Percentiles rank a stretch among this genome's conserved stretches.
These are phyloP conservation scores for Vinca major DNA, from an alignment of 305 asterid species.

Conservation along the genomic window DNA sequence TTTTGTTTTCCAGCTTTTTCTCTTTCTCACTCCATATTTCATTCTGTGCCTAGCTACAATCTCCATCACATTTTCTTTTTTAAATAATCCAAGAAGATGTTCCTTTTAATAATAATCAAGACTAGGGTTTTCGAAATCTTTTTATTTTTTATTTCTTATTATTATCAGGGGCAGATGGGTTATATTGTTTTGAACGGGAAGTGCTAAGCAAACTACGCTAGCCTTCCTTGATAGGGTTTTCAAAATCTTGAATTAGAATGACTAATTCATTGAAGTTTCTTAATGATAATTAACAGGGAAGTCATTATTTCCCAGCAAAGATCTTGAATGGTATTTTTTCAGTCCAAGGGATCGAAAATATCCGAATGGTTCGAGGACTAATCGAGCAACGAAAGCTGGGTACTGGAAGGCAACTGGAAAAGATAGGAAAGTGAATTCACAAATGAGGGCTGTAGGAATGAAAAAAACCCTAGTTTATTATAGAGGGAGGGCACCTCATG, in stretches of 20 bases:
- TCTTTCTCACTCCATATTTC: slow-evolving; percentile 20
- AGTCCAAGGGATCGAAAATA: slow-evolving; percentile 90
- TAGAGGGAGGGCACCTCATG: slow-evolving; percentile 94
- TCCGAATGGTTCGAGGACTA: slow-evolving; percentile 88
- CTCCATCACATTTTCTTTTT: slow-evolving; percentile 8
- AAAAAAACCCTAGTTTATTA: slow-evolving; percentile 97
- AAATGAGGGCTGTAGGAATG: slow-evolving; percentile 69
- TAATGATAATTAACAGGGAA: slow-evolving; percentile 43
- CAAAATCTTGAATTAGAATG: neutral
- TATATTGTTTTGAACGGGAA: too few relatives aligned
- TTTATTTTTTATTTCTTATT: too few relatives aligned
- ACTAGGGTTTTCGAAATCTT: neutral
- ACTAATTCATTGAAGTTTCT: neutral
- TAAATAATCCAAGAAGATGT: neutral
- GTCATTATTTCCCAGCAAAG: slow-evolving; percentile 85
- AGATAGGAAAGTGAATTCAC: slow-evolving; percentile 82
- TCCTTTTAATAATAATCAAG: neutral
- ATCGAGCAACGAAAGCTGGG: slow-evolving; percentile 85
- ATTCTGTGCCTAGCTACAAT: neutral
- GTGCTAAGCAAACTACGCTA: too few relatives aligned
- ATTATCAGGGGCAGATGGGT: too few relatives aligned
- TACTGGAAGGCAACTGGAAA: slow-evolving; percentile 98
- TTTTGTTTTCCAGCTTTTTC: slow-evolving; percentile 22
- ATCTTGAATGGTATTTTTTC: slow-evolving; percentile 90
- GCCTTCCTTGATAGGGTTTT: too few relatives aligned